Base-by-base conservation (phyloP, 176 grass and related monocot genomes). In the Oryza nivara region DNA sequence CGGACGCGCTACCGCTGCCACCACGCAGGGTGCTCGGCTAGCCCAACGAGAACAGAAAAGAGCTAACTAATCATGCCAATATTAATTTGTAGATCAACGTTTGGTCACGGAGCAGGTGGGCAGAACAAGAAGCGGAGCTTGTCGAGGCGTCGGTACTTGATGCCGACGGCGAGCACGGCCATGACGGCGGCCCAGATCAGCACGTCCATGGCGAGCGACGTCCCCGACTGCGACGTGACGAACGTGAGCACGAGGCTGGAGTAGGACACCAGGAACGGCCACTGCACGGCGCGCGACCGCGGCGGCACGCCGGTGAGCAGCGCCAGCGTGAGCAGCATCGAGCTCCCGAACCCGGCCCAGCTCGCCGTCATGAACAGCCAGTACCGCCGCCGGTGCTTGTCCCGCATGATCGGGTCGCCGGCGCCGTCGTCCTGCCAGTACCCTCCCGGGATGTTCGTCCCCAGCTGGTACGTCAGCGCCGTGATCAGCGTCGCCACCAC, bases 401-500 rank as follows among this genome's bases (percentile, higher is more conserved):
- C 78, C n/a, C 85, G 85, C 80, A 91, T 83, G 80, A 88, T 76
- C 65, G 89, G 81, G 9, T 85, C 72, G 1, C 85, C 38, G 83
- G 70, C 83, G 13, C 1, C 3, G 13, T 4, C 3, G 51, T 89
- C 85, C 70, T 91, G 89, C 80, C 76, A 91, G 52, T 66, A 91
- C 9, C 81, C 85, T 11, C 81, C 85, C 11, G 85, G 76, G 16
- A 81, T 11, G 70, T 77, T 91, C 17, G 64, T 77, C 11, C 81
- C 85, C 17, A 91, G 17, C 71, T 87, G 85, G 76, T 91, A 91
- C 23, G 85, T 72, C 14, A 91, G 80, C 64, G 81, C 48, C 0
- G 85, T 91, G 80, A 88, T 88, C 14, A 91, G 76, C 70, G 76
- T 91, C 1, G 85, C 71, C 71, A 85, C 89, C 46, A 91, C 76